Evolutionary conservation across 2,329 filamentous ascomycete species (phyloP).

Genomic region (Neonectria hederae): DNA sequence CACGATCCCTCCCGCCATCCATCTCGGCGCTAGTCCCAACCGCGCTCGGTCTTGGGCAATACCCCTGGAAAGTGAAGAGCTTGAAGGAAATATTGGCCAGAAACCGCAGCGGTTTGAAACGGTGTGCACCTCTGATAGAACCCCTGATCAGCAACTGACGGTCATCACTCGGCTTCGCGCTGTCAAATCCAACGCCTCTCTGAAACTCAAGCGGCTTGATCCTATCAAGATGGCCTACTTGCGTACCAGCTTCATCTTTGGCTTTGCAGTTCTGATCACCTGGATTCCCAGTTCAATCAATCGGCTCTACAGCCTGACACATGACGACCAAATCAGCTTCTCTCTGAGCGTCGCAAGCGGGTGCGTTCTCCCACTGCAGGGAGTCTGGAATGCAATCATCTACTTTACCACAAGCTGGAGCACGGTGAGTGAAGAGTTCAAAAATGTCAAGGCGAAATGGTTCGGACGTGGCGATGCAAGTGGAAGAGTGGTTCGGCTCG

Average conservation of each 20-base stretch:
- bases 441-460: conserved; percentile 25
- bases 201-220: conserved; percentile 53
- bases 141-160: conserved; percentile 17
- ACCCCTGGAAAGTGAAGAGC: conserved; percentile 26
- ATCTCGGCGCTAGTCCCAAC: conserved; percentile 27
- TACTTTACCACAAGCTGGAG: conserved; percentile 74
- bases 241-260: conserved; percentile 69
- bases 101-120: conserved; percentile 43
- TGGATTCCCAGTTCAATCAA: conserved; percentile 77
- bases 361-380: conserved; percentile 78
- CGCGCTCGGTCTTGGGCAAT: conserved; percentile 40
- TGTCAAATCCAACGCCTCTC: conserved; percentile 42
- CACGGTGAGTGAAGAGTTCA: conserved; percentile 42
- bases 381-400: conserved; percentile 82
- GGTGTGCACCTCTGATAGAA: conserved; percentile 41
- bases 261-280: conserved; percentile 66
- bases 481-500: conserved; percentile 36
- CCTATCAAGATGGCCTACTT: conserved; percentile 68
- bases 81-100: conserved; percentile 22
- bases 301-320: conserved; percentile 72
- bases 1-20: conserved; percentile 25
- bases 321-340: conserved; percentile 62
- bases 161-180: conserved; percentile 37
- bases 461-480: conserved; percentile 13
- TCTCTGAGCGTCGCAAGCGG: conserved; percentile 74